Base-by-base conservation (phyloP, 148 eudicot genomes). In the Camellia japonica region DNA sequence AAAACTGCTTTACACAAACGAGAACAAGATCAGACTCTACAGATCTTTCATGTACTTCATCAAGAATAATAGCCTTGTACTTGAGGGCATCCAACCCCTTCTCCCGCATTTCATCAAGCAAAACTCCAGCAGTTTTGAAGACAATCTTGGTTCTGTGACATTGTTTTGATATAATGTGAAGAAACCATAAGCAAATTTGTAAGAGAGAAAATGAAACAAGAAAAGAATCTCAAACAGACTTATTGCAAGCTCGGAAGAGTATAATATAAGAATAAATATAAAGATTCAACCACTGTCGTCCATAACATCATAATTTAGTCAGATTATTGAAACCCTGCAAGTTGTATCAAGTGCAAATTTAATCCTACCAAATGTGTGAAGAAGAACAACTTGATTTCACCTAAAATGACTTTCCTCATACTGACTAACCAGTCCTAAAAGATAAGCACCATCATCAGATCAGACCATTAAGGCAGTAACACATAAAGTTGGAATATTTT, bases 1-100 rank as follows among this genome's bases (percentile, higher is more conserved):
- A 85, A 87, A 90, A 91, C 83, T 95, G 99, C 87, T 95, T 95
- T 70, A 93, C 87, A 71, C 99, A 93, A 80, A 93, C 94, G 83
- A 95, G 97, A 81, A 92, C 97, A 86, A 95, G 97, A 88, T 95
- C 99, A 60, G 97, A 95, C 89, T 95, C 97, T 23, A 92, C 94
- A 74, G 99, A 95, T 92, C 97, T 91, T 90, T 95, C 99, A 85
- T 95, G 99, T 78, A 95, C 98, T 92, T 95, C 99, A 62, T 95
- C 99, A 68, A 95, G 90, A 82, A 95, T 92, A 79, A 95, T 93
- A 67, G 86, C 97, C 83, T 95, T 95, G 92, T 93, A 95, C 68
- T 93, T 93, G 30, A 95, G 90, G 6, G 99, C 98, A 83, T 88
- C 83, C 62, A 85, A 51, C 47, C 99, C 99, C 80, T 89, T 95